These are phyloP conservation scores for Boletellus ananiceps DNA, from an alignment of 768 basidiomycete genomes.

Conservation along the genomic window DNA sequence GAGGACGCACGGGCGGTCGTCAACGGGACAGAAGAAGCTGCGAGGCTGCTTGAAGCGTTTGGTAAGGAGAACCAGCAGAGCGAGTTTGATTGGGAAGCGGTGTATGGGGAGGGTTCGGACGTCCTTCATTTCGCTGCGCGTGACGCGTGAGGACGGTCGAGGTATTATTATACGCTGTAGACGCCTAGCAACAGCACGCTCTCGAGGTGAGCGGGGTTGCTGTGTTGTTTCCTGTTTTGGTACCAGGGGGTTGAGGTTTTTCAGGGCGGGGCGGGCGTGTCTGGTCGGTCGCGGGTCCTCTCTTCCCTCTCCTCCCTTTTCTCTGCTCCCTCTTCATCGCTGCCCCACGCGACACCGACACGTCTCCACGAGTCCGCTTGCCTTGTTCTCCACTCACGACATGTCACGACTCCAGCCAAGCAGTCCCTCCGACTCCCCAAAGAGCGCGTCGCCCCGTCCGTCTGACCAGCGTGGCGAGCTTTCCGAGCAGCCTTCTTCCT, in stretches of 20 bases:
- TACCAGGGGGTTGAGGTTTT: constrained; percentile 29
- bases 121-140: constrained; percentile 51
- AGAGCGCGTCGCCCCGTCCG: constrained; percentile 25
- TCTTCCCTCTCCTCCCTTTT: constrained; percentile 29
- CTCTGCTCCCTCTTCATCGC: constrained; percentile 19
- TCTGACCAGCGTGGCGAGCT: constrained; percentile 28
- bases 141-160: constrained; percentile 13
- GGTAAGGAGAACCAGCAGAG: constrained; percentile 69
- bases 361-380: constrained; percentile 25
- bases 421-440: constrained; percentile 28
- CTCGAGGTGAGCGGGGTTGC: constrained; percentile 24
- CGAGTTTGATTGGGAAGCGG: constrained; percentile 64
- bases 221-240: constrained; percentile 28
- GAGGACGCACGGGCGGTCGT: constrained; percentile 53
- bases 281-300: constrained; percentile 10
- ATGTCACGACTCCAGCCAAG: constrained; percentile 35
- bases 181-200: constrained; percentile 25
- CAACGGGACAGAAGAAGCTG: constrained; percentile 45
- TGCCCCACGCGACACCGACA: constrained; percentile 34
- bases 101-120: constrained; percentile 66
- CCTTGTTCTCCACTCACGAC: constrained; percentile 31
- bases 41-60: constrained; percentile 55
- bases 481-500: constrained; percentile 34
- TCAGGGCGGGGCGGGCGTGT: constrained; percentile 30
- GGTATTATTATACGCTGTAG: constrained; percentile 4